phyloP scores from a whole-genome alignment of 371 early-diverging fungal genomes.

The Mortierella sp. region DNA sequence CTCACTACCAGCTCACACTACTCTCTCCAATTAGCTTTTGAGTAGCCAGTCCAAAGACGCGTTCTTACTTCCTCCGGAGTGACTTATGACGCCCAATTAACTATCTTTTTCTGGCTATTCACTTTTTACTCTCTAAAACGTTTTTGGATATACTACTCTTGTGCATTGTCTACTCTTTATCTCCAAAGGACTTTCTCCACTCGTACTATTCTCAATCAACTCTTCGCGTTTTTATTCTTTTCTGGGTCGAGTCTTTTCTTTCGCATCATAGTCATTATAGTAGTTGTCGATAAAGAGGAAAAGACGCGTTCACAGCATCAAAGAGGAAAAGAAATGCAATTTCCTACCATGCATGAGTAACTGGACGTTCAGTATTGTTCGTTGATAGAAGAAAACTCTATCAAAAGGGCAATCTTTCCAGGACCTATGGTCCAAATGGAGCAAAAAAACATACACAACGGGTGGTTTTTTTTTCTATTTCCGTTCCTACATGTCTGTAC shows the following conservation, averaged over 20 bases:
- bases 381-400: too few species aligned
- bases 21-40: background rate
- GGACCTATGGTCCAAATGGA: too few species aligned
- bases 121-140: background rate
- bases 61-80: background rate
- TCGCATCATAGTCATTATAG: background rate
- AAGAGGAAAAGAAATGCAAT: background rate
- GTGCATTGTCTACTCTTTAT: background rate
- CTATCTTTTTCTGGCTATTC: background rate
- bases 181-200: background rate
- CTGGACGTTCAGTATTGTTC: too few species aligned
- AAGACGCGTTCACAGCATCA: background rate
- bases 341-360: too few species aligned
- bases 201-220: background rate
- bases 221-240: background rate
- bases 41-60: background rate
- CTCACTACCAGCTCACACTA: background rate
- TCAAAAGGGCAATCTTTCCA: too few species aligned
- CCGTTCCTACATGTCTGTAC: too few species aligned
- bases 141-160: background rate
- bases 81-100: background rate
- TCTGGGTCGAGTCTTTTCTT: background rate
- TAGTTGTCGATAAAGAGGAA: background rate
- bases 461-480: too few species aligned
- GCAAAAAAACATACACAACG: too few species aligned